Base-by-base conservation (phyloP, 768 basidiomycete genomes). In the Phaeotremella skinneri region DNA sequence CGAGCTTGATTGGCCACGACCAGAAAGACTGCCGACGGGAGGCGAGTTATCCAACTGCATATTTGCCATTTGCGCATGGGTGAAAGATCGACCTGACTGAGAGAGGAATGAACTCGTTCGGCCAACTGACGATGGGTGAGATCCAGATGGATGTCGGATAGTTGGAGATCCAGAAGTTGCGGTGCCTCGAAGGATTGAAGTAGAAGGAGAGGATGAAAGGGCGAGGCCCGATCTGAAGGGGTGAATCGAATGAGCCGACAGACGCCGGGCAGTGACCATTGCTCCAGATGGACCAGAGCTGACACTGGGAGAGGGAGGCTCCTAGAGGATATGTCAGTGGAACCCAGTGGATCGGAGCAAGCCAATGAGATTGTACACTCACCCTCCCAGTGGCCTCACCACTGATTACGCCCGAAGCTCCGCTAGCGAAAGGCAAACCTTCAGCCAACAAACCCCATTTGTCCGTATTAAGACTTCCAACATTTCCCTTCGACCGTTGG, bases 21-120 rank as follows among this genome's bases (percentile, higher is more conserved):
- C 63, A 14, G 64, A 60, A 59, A 66, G 60, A 39, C 48, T 59
- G 17, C 66, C 69, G 23, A 56, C 60, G 11, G 61, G 67, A 13
- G 63, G 68, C n/a, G 62, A 64, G 17, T 7, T 59, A 64, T 13
- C 55, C 60, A 32, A 52, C n/a, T 59, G 56, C 65, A 70, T 69
- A 27, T 68, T 66, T 20, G 71, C 66, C 1, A 69, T 48, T 47
- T 68, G 69, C 16, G 73, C 67, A 27, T 73, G 75, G 31, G 73
- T 75, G 61, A 74, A 74, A 1, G 75, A 76, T 31, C 75, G 61
- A 16, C 75, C 75, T 13, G 75, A 75, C 52, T 75, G 74, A 1
- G 75, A 76, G 9, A 76, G 54, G 66, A 72, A 76, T 11, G 75
- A 74, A 39, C 65, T 68, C 4, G 71, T 72, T 25, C 73, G 63